phyloP scores from a whole-genome alignment of 2,329 filamentous ascomycete genomes.

The Colletotrichum sp. region DNA sequence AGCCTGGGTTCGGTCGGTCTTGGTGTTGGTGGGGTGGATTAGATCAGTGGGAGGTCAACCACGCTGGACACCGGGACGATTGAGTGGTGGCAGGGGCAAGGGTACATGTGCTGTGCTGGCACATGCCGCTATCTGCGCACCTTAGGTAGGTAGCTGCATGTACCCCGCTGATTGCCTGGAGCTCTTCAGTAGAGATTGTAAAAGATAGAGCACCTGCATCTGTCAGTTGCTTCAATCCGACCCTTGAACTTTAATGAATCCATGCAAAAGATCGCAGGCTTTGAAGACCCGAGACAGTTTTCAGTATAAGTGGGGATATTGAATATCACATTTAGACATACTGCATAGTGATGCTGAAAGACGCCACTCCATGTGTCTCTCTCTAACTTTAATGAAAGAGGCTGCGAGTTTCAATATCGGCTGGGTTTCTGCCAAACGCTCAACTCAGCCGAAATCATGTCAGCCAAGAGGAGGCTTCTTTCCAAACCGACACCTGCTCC shows the following conservation, averaged over 20 bases:
- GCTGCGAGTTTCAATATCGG: not conserved
- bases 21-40: constrained; percentile 11
- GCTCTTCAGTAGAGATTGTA: not conserved
- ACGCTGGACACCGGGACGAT: not conserved
- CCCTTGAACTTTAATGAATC: not conserved
- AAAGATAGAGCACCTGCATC: not conserved
- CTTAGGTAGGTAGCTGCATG: not conserved
- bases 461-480: not conserved
- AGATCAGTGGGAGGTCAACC: constrained; percentile 8
- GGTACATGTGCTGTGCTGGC: not conserved
- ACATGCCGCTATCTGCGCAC: not conserved
- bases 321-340: not conserved
- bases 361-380: not conserved
- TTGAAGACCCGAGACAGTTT: not conserved
- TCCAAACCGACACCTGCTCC: not conserved
- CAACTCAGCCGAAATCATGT: not conserved
- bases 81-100: constrained; percentile 1
- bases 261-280: not conserved
- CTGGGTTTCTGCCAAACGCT: not conserved
- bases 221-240: not conserved
- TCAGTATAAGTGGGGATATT: not conserved
- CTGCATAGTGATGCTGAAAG: not conserved
- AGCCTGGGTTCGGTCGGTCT: not conserved
- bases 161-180: not conserved
- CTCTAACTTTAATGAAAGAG: not conserved